Evolutionary conservation across 768 basidiomycete genomes (phyloP).

Genomic region (Aureoboletus auriporus): DNA sequence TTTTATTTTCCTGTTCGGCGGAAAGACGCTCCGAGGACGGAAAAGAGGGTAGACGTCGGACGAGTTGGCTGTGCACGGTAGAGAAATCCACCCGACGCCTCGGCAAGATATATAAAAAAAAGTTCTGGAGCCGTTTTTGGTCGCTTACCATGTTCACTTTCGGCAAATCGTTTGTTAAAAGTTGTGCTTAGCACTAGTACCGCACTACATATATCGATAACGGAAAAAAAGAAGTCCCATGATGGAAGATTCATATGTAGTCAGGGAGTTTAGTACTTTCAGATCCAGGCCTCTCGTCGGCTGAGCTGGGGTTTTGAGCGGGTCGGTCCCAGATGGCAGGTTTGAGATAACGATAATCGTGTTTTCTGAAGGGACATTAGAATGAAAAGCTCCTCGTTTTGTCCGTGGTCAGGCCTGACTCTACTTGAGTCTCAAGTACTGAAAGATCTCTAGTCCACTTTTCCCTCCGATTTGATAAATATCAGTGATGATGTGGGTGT

Average conservation of each 20-base stretch:
- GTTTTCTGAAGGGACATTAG: neutral
- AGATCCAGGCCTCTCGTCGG: neutral
- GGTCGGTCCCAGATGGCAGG: neutral
- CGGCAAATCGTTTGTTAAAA: no score
- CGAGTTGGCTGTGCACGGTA: slow-evolving; percentile 13
- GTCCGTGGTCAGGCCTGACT: neutral
- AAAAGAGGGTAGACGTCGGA: neutral
- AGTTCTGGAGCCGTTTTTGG: neutral
- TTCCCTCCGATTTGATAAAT: no score
- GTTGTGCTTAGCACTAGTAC: no score
- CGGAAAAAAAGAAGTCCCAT: no score
- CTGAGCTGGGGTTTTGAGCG: neutral
- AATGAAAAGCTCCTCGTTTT: neutral
- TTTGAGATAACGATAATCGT: neutral
- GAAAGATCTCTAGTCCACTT: no score
- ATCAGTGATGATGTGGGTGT: no score
- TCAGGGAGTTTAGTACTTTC: no score
- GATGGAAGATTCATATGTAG: no score
- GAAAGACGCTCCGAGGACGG: slow-evolving; percentile 4
- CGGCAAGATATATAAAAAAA: slow-evolving; percentile 6
- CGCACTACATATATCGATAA: no score
- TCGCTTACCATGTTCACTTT: no score
- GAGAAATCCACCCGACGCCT: slow-evolving; percentile 4
- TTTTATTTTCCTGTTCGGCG: slow-evolving; percentile 3
- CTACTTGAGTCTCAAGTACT: neutral